Percentiles rank a stretch among this genome's conserved stretches.
Evolutionary conservation across 2,329 filamentous ascomycete species (phyloP).

Genomic region (Exutisphaerella laricina): DNA sequence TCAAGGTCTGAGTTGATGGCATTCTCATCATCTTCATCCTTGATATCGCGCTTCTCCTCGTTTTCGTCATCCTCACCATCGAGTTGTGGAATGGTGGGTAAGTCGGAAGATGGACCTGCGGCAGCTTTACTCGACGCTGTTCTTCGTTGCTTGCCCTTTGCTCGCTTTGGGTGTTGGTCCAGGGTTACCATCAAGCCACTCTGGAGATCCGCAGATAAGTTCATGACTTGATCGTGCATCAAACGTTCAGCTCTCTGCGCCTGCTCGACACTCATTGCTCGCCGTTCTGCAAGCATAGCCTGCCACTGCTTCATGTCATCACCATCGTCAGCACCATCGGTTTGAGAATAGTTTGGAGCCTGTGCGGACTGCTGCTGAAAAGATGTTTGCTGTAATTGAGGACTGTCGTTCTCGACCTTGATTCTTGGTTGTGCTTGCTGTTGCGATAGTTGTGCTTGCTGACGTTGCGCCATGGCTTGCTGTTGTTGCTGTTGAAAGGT

Average conservation of each 20-base stretch:
- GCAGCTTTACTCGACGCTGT: constrained; percentile 6
- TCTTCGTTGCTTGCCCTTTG: constrained; percentile 32
- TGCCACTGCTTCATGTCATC: constrained; percentile 52
- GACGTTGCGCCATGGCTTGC: constrained; percentile 32
- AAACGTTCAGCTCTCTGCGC: constrained; percentile 59
- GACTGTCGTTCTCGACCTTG: constrained; percentile 32
- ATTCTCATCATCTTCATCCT: constrained; percentile 67
- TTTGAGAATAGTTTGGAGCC: constrained; percentile 55
- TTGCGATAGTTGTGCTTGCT: constrained; percentile 33
- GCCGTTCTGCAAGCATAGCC: constrained; percentile 55
- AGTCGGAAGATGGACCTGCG: constrained; percentile 6
- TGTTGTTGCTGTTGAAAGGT: constrained; percentile 36
- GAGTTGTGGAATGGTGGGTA: constrained; percentile 37
- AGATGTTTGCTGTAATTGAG: constrained; percentile 22
- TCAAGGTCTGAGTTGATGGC: constrained; percentile 98
- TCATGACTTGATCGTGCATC: constrained; percentile 63
- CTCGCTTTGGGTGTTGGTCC: constrained; percentile 42
- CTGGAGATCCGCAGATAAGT: constrained; percentile 63
- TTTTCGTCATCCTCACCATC: constrained; percentile 55
- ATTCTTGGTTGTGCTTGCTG: constrained; percentile 32
- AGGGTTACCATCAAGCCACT: constrained; percentile 72
- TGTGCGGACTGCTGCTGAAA: constrained; percentile 37
- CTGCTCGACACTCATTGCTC: constrained; percentile 48
- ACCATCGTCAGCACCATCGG: constrained; percentile 65
- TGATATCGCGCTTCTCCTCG: constrained; percentile 35